Conservation (phyloP, 2,329 filamentous ascomycete genomes). For the Microcyclospora pomicola region DNA sequence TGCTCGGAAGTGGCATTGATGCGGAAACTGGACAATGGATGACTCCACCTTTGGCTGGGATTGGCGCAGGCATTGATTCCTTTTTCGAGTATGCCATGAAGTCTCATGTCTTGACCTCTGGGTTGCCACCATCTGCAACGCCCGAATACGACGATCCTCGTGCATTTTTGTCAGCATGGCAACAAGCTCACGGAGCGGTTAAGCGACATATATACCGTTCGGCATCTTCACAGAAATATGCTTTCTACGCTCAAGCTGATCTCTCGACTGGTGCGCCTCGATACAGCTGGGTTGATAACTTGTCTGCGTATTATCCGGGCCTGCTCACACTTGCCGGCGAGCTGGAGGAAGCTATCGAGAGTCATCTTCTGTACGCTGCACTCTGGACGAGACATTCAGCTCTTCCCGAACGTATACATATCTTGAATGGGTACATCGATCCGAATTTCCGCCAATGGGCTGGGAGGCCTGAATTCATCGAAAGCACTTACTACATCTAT, state of each 20-base stretch:
- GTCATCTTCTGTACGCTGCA: conserved; percentile 80
- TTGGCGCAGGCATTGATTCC: conserved; percentile 91
- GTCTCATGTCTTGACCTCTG: conserved; percentile 78
- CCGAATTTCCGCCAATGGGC: conserved; percentile 88
- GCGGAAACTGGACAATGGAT: conserved; percentile 77
- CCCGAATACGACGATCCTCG: conserved; percentile 47
- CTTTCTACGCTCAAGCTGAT: conserved; percentile 87
- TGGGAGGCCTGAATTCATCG: conserved; percentile 88
- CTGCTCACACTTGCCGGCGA: conserved; percentile 76
- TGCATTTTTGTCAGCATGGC: conserved; percentile 69
- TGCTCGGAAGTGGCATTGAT: conserved; percentile 86
- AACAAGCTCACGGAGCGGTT: conserved; percentile 72
- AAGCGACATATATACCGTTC: conserved; percentile 76
- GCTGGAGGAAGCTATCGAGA: conserved; percentile 77
- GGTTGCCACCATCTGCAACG: conserved; percentile 41
- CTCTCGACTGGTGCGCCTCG: conserved; percentile 74
- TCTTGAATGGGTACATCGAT: conserved; percentile 62
- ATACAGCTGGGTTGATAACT: conserved; percentile 89
- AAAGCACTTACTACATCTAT: conserved; percentile 94
- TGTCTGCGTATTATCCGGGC: conserved; percentile 90
- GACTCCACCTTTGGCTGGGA: conserved; percentile 74
- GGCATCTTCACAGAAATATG: conserved; percentile 58
- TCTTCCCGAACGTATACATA: conserved; percentile 71
- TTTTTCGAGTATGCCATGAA: conserved; percentile 98
- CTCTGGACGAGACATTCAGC: conserved; percentile 93